Conservation (phyloP, 2,329 filamentous ascomycete species). For the Nothopassalora personata region DNA sequence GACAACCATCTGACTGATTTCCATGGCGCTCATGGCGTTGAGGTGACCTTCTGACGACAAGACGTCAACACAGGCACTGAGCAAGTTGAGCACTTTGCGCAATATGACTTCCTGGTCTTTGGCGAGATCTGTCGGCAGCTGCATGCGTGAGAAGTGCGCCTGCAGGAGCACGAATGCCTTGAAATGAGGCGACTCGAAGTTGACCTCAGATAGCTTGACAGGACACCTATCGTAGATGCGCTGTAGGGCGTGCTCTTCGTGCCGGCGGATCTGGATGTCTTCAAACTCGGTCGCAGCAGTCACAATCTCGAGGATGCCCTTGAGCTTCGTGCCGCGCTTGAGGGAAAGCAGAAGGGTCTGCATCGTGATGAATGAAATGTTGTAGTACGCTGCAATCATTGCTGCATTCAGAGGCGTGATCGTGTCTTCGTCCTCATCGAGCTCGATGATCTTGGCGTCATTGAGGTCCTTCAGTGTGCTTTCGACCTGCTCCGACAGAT, state of each 20-base stretch:
- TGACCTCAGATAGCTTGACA: slow-evolving; percentile 85
- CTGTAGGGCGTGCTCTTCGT: slow-evolving; percentile 80
- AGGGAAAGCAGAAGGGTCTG: slow-evolving; percentile 94
- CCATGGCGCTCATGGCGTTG: slow-evolving; percentile 98
- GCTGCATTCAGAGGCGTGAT: slow-evolving; percentile 88
- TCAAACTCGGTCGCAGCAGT: slow-evolving; percentile 97
- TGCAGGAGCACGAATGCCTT: slow-evolving; percentile 97
- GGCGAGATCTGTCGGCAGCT: slow-evolving; percentile 86
- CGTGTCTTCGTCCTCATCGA: slow-evolving; percentile 81
- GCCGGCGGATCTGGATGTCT: slow-evolving; percentile 84
- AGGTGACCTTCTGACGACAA: slow-evolving; percentile 92
- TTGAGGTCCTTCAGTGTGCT: slow-evolving; percentile 82
- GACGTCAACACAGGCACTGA: slow-evolving; percentile 91
- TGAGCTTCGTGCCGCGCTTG: slow-evolving; percentile 83
- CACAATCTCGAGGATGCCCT: slow-evolving; percentile 93
- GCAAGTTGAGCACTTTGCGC: slow-evolving; percentile 74
- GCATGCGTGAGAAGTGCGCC: slow-evolving; percentile 96
- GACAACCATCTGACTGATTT: slow-evolving; percentile 98
- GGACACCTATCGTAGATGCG: slow-evolving; percentile 92
- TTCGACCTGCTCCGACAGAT: slow-evolving; percentile 91
- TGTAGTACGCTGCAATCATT: slow-evolving; percentile 99
- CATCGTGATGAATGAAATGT: slow-evolving; percentile 99
- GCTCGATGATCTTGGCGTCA: slow-evolving; percentile 91
- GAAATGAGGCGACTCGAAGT: slow-evolving; percentile 92
- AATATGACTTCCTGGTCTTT: slow-evolving; percentile 92